phyloP scores from a whole-genome alignment of 2,329 filamentous ascomycete species.

The Trichoderma endophyticum region DNA sequence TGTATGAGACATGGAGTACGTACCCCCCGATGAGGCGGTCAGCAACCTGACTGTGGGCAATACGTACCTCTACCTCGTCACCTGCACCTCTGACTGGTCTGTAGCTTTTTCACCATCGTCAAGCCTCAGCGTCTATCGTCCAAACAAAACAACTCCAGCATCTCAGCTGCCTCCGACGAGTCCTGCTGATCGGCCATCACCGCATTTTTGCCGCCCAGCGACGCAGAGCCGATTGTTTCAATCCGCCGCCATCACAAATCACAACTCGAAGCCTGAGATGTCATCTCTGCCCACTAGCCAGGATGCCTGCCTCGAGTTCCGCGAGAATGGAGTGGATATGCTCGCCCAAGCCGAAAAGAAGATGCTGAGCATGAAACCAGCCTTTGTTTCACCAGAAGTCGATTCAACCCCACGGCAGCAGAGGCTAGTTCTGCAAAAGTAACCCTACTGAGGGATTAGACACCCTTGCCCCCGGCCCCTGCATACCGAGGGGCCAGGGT shows the following conservation, averaged over 20 bases:
- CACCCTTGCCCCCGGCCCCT: conserved; percentile 12
- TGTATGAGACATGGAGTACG: background rate
- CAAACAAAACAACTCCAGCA: background rate
- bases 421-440: conserved; percentile 11
- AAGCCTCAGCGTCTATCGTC: conserved; percentile 6
- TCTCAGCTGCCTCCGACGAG: background rate
- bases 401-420: conserved; percentile 11
- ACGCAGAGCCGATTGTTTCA: background rate
- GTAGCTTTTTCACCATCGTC: background rate
- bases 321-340: background rate
- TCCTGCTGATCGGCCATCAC: background rate
- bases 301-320: background rate
- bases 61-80: background rate
- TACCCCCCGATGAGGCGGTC: background rate
- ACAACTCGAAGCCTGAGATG: background rate
- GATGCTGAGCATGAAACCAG: conserved; percentile 19
- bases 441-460: conserved; percentile 8
- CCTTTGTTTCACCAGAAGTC: conserved; percentile 19
- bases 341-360: background rate
- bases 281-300: background rate
- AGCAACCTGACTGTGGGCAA: background rate
- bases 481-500: conserved; percentile 14
- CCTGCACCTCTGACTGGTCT: background rate
- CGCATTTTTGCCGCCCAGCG: background rate
- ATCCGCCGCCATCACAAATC: background rate